Conservation (phyloP, 2,329 filamentous ascomycete species). For the Botrytis galanthina region DNA sequence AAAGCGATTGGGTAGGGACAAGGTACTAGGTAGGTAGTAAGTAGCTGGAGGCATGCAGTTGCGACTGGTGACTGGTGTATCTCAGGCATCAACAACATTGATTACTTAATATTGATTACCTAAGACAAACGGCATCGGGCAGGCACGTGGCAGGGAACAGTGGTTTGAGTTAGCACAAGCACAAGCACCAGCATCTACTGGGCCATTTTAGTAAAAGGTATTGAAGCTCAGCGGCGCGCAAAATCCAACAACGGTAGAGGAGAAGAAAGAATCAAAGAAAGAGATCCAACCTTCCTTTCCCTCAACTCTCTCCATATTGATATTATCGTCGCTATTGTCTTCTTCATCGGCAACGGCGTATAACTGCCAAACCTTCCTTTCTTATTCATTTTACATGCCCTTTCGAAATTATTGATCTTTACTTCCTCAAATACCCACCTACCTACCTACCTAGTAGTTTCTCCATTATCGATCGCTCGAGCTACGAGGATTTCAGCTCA, state of each 20-base stretch:
- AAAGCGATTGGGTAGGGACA: neutral
- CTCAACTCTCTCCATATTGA: neutral
- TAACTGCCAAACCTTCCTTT: neutral
- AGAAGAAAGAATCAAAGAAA: constrained; percentile 1
- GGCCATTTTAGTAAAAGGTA: neutral
- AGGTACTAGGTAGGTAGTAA: neutral
- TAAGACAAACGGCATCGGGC: neutral
- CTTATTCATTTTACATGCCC: neutral
- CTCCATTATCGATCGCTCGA: neutral
- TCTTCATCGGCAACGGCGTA: neutral
- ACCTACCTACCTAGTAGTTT: no score
- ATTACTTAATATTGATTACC: neutral
- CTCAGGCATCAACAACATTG: neutral
- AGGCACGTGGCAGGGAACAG: neutral
- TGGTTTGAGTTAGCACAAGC: neutral
- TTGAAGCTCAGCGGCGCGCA: neutral
- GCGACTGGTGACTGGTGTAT: rapidly evolving
- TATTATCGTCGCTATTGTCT: neutral
- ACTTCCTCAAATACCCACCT: neutral
- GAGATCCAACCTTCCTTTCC: neutral
- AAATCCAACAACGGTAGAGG: neutral
- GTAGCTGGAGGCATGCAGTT: no score
- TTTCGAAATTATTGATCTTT: neutral
- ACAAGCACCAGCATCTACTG: neutral
- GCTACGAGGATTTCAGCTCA: neutral